Evolutionary conservation across 768 basidiomycete genomes (phyloP).

Genomic region (Lactarius pseudohatsudake): DNA sequence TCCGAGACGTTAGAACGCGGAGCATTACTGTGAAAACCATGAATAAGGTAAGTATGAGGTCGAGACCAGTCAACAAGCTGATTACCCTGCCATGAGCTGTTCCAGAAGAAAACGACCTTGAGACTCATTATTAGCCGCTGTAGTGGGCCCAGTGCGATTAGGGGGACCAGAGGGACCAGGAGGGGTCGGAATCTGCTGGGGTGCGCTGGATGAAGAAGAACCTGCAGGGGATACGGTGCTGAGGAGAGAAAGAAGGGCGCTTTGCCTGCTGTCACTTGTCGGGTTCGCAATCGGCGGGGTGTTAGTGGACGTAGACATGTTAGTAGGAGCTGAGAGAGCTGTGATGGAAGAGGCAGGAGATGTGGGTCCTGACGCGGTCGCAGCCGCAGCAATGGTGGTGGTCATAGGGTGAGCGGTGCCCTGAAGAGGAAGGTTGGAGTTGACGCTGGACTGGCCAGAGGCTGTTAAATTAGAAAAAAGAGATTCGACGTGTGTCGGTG

Average conservation of each 20-base stretch:
- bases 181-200: slow-evolving; percentile 70
- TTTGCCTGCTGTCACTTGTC: slow-evolving; percentile 56
- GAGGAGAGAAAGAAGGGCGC: slow-evolving; percentile 69
- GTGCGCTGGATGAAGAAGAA: slow-evolving; percentile 36
- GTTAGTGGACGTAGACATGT: slow-evolving; percentile 40
- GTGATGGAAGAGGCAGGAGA: slow-evolving; percentile 44
- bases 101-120: slow-evolving; percentile 77
- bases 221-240: slow-evolving; percentile 48
- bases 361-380: slow-evolving; percentile 41
- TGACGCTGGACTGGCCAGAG: slow-evolving; percentile 40
- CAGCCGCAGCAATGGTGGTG: slow-evolving; percentile 28
- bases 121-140: slow-evolving; percentile 54
- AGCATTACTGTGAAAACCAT: slow-evolving; percentile 17
- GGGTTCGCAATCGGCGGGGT: slow-evolving; percentile 36
- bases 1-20: slow-evolving; percentile 23
- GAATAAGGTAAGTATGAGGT: slow-evolving; percentile 3
- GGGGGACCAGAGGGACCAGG: slow-evolving; percentile 58
- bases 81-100: slow-evolving; percentile 77
- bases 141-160: slow-evolving; percentile 50
- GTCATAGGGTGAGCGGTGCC: slow-evolving; percentile 33
- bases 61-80: slow-evolving; percentile 22
- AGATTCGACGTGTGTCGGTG: slow-evolving; percentile 63
- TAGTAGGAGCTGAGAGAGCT: slow-evolving; percentile 43
- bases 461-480: slow-evolving; percentile 58
- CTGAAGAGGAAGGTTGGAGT: slow-evolving; percentile 35